Evolutionary conservation across 805 yeast genomes (phyloP).

Genomic region (Clavispora fructus): DNA sequence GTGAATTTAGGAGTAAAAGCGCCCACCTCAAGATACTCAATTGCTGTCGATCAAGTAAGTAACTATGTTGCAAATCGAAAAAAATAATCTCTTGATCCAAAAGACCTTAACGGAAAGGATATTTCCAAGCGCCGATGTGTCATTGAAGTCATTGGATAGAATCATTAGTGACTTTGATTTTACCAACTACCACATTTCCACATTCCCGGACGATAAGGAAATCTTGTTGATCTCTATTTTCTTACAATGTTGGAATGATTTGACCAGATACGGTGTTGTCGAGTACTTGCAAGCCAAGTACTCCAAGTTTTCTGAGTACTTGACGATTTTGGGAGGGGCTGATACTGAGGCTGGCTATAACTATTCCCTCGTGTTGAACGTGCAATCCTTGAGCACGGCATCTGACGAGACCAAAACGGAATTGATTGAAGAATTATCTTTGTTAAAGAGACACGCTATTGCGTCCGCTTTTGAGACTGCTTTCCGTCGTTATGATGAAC

Average conservation of each 20-base stretch:
- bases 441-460: slow-evolving; percentile 78
- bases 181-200: slow-evolving; percentile 88
- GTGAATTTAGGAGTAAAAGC: slow-evolving; percentile 1
- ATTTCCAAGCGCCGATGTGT: slow-evolving; percentile 29
- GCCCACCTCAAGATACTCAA: not conserved
- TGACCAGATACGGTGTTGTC: slow-evolving; percentile 60
- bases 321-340: slow-evolving; percentile 23
- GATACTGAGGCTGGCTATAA: slow-evolving; percentile 76
- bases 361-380: slow-evolving; percentile 67
- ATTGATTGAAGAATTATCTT: slow-evolving; percentile 60
- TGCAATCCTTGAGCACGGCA: slow-evolving; percentile 29
- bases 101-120: slow-evolving; percentile 74
- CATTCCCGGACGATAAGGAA: slow-evolving; percentile 65
- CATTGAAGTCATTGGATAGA: slow-evolving; percentile 59
- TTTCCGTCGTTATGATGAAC: slow-evolving; percentile 67
- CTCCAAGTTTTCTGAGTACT: slow-evolving; percentile 29
- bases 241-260: slow-evolving; percentile 74
- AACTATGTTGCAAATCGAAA: slow-evolving; percentile 78
- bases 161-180: slow-evolving; percentile 93
- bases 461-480: slow-evolving; percentile 93
- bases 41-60: not conserved
- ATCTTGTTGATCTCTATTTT: slow-evolving; percentile 61
- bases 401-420: slow-evolving; percentile 44
- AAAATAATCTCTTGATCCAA: slow-evolving; percentile 75
- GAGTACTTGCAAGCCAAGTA: slow-evolving; percentile 50